phyloP scores from a whole-genome alignment of 2,329 filamentous ascomycete species.

The Aspergillus ibericus region DNA sequence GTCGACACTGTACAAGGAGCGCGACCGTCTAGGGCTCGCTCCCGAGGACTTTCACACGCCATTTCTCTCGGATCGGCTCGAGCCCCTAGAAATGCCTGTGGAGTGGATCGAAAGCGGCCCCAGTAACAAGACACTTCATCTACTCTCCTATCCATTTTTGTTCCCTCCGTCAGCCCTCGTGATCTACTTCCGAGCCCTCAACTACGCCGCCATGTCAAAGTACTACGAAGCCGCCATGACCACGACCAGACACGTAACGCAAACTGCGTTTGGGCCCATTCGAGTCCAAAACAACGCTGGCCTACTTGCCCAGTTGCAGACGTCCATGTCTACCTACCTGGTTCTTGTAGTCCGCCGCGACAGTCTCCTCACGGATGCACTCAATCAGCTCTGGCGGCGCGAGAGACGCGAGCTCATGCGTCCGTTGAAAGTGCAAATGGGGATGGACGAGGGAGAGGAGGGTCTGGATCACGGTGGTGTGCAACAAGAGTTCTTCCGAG shows the following conservation, averaged over 20 bases:
- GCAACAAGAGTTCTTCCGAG: conserved; percentile 91
- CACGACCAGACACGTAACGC: conserved; percentile 46
- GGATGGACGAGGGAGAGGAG: conserved; percentile 78
- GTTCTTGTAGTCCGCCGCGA: conserved; percentile 68
- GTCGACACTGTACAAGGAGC: conserved; percentile 69
- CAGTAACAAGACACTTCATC: conserved; percentile 66
- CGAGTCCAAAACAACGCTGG: conserved; percentile 59
- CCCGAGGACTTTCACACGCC: conserved; percentile 72
- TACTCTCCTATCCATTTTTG: conserved; percentile 78
- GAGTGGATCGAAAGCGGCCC: conserved; percentile 66
- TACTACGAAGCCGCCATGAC: conserved; percentile 68
- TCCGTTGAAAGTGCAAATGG: conserved; percentile 84
- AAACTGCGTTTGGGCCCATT: conserved; percentile 46
- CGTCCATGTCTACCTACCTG: conserved; percentile 69
- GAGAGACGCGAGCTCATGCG: conserved; percentile 78
- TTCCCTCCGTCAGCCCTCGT: conserved; percentile 73
- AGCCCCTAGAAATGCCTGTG: conserved; percentile 71
- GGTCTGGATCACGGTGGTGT: conserved; percentile 93
- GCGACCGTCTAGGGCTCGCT: conserved; percentile 64
- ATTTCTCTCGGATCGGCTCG: conserved; percentile 73
- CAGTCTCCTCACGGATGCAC: conserved; percentile 68
- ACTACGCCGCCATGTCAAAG: conserved; percentile 81
- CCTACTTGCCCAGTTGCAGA: conserved; percentile 63
- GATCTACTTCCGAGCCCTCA: conserved; percentile 83
- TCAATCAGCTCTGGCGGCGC: conserved; percentile 87